Evolutionary conservation across 2,329 filamentous ascomycete genomes (phyloP).

Genomic region (Zalaria obscura): DNA sequence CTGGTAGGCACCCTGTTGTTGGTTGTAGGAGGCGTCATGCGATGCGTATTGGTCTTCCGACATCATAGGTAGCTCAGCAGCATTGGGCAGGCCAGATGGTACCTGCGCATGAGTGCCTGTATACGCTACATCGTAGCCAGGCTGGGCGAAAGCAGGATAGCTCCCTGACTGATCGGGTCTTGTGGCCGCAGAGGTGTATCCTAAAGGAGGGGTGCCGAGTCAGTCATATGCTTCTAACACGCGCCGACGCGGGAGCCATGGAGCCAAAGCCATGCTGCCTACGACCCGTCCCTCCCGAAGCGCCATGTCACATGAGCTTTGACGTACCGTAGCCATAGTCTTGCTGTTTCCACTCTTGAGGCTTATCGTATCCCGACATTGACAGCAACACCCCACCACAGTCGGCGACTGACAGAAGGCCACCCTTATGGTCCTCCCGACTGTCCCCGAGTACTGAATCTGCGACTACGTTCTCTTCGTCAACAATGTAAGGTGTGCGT

Average conservation of each 20-base stretch:
- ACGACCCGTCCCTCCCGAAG: not conserved
- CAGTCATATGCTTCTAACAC: conserved; percentile 24
- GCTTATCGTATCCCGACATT: conserved; percentile 73
- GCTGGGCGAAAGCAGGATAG: conserved; percentile 34
- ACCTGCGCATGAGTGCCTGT: conserved; percentile 33
- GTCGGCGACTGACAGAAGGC: conserved; percentile 37
- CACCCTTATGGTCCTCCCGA: conserved; percentile 29
- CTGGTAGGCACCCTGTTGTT: conserved; percentile 48
- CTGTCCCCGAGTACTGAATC: conserved; percentile 15
- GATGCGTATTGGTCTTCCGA: conserved; percentile 28
- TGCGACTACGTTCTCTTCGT: conserved; percentile 20
- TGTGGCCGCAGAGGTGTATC: conserved; percentile 39
- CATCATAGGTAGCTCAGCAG: conserved; percentile 29
- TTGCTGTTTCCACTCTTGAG: conserved; percentile 54
- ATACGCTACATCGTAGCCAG: conserved; percentile 35
- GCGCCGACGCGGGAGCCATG: conserved; percentile 20
- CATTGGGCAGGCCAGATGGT: conserved; percentile 31
- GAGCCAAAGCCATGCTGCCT: conserved; percentile 1
- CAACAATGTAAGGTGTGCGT: conserved; percentile 15
- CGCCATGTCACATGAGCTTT: conserved; percentile 2
- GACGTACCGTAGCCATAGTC: conserved; percentile 61
- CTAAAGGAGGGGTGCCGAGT: conserved; percentile 33
- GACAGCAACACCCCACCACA: conserved; percentile 37
- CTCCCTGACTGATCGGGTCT: conserved; percentile 43
- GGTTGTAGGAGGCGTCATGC: conserved; percentile 35